Evolutionary conservation across 1,284 basidiomycete genomes (phyloP), one percentile per base, ranked within the genome.

Genomic region (Trametes sp.): DNA sequence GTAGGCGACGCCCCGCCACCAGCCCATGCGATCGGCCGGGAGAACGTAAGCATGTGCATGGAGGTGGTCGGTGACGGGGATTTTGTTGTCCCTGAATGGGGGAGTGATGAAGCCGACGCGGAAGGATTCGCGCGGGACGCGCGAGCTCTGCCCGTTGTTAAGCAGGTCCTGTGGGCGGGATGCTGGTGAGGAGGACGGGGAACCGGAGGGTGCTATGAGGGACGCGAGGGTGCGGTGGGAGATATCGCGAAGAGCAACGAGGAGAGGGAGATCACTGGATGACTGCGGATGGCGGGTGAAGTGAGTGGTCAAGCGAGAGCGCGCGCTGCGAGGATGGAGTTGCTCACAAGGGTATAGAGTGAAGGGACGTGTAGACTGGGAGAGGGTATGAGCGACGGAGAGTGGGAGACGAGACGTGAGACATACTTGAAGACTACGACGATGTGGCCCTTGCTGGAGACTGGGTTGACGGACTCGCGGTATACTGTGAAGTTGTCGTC

Each of bases 401-500:
- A 45, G 52, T 35, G 35, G 35, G 36, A 56, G 53, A 24, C 24
- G n/a, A 19, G 29, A 26, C 65, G 58, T 31, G 53, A 50, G 31
- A 80, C 87, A 60, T 65, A 90, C 90, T 92, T 92, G 84, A 92
- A 88, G 24, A 87, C 86, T 61, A 91, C 79, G 60, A 92, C 81
- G 46, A 92, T 75, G 73, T 93, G 90, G 1, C 84, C 89, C 70
- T 82, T 85, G 70, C 84, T 85, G 11, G 88, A 90, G 38, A 91
- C 85, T 1, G 89, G 88, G 65, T 89, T 81, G 9, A 78, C 82
- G 71, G 80, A 86, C 76, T 92, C 89, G 65, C 84, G 80, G 73
- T 90, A 92, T 7, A 82, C 84, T 24, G 89, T 91, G 65, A 92
- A 88, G 74, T 90, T 89, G 62, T 88, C 86, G 72, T 92, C 89